Evolutionary conservation across 2,329 filamentous ascomycete species (phyloP).

Genomic region (Curvularia spicifera): DNA sequence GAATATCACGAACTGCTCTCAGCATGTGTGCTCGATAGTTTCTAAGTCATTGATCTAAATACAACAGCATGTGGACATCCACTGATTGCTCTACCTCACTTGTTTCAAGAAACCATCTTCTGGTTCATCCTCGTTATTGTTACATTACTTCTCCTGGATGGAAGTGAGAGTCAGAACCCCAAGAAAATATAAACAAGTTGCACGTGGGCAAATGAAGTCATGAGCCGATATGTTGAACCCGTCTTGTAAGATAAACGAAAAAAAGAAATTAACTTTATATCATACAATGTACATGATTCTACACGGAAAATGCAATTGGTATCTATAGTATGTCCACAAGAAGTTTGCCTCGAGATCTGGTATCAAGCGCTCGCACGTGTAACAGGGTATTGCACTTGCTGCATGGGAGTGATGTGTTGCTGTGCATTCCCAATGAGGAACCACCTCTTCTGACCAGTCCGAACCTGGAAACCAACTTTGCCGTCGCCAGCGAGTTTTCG

Average conservation of each 20-base stretch:
- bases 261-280: not conserved
- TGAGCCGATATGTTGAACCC: not conserved
- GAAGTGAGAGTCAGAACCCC: no score
- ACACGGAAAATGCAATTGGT: not conserved
- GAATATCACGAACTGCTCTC: no score
- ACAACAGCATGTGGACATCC: no score
- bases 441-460: conserved; percentile 32
- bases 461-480: conserved; percentile 36
- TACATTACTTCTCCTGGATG: no score
- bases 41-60: no score
- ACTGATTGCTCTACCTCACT: not conserved
- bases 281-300: not conserved
- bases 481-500: conserved; percentile 63
- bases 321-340: not conserved
- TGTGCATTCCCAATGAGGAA: conserved; percentile 13
- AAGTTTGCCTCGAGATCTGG: no score
- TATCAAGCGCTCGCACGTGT: not conserved
- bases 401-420: not conserved
- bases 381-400: not conserved
- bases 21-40: no score
- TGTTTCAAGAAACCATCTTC: no score
- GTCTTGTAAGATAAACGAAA: not conserved
- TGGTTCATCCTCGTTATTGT: no score
- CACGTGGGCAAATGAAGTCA: not conserved
- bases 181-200: not conserved